phyloP scores from a whole-genome alignment of 2,329 filamentous ascomycete genomes.

The Chaetomium sp. region DNA sequence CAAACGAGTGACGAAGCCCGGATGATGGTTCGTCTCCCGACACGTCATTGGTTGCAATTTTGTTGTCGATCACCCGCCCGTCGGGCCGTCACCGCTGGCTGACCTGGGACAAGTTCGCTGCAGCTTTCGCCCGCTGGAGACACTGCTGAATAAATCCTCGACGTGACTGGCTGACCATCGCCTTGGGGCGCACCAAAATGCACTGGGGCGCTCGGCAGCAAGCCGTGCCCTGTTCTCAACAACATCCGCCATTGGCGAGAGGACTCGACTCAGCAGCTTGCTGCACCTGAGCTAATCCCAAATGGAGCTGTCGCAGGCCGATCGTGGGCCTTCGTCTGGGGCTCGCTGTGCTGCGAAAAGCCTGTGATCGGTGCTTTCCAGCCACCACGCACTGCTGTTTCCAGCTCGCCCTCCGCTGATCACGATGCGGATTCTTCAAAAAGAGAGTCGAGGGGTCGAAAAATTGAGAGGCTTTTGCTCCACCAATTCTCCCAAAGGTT shows the following conservation, averaged over 20 bases:
- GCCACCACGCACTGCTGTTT: neutral
- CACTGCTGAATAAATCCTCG: neutral
- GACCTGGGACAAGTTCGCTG: conserved; percentile 1
- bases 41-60: no score
- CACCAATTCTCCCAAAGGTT: no score
- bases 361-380: neutral
- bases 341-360: neutral
- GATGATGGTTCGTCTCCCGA: no score
- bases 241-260: conserved; percentile 7
- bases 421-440: neutral
- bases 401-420: neutral
- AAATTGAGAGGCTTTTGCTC: no score
- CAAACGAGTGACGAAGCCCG: no score
- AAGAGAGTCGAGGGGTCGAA: neutral
- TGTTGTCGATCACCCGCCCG: conserved; percentile 9
- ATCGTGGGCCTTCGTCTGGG: conserved; percentile 4
- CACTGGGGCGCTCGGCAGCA: neutral
- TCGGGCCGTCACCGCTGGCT: conserved; percentile 8
- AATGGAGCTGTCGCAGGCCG: neutral
- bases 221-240: neutral
- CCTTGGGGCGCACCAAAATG: no score
- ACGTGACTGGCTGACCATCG: conserved; percentile 2
- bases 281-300: neutral
- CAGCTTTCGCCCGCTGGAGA: conserved; percentile 10
- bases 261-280: neutral